Percentiles rank a stretch among this genome's conserved stretches.
phyloP scores from a whole-genome alignment of 208 protist species.

The Crithidia bombi region DNA sequence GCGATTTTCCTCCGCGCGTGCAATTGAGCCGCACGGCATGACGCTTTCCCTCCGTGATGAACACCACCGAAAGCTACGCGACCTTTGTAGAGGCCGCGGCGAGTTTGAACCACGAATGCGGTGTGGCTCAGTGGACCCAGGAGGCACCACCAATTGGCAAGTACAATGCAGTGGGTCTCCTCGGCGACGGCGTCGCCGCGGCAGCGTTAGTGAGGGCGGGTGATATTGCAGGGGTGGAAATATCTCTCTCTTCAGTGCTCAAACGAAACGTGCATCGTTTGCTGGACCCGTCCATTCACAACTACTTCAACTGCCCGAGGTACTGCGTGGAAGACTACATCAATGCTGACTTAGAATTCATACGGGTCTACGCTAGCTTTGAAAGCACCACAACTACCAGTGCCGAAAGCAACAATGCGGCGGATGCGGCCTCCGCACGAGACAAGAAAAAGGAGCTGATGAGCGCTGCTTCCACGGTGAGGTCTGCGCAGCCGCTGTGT shows the following conservation, averaged over 20 bases:
- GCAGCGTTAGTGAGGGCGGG: slow-evolving; percentile 28
- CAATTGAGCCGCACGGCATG: slow-evolving; percentile 45
- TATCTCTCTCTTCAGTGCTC: slow-evolving; percentile 49
- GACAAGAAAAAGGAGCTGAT: neutral
- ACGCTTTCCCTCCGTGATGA: slow-evolving; percentile 60
- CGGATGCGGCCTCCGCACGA: neutral
- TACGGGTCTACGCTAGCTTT: slow-evolving; percentile 37
- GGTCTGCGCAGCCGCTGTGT: neutral
- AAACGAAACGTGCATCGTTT: slow-evolving; percentile 61
- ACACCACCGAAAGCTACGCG: slow-evolving; percentile 52
- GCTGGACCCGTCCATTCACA: slow-evolving; percentile 44
- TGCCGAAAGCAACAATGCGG: neutral
- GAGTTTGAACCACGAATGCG: slow-evolving; percentile 49
- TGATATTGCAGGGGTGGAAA: slow-evolving; percentile 37
- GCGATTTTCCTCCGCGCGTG: slow-evolving; percentile 36
- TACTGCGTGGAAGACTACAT: slow-evolving; percentile 57
- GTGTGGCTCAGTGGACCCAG: slow-evolving; percentile 44
- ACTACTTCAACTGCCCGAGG: slow-evolving; percentile 57
- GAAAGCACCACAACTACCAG: neutral
- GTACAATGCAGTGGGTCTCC: slow-evolving; percentile 45
- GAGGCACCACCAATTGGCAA: slow-evolving; percentile 24
- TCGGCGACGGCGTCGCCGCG: slow-evolving; percentile 41
- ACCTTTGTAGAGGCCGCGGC: slow-evolving; percentile 43
- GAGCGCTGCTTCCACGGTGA: neutral
- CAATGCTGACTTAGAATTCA: slow-evolving; percentile 39